Base-by-base conservation (phyloP, 2,329 filamentous ascomycete genomes). In the Aspergillus novofumigatus region DNA sequence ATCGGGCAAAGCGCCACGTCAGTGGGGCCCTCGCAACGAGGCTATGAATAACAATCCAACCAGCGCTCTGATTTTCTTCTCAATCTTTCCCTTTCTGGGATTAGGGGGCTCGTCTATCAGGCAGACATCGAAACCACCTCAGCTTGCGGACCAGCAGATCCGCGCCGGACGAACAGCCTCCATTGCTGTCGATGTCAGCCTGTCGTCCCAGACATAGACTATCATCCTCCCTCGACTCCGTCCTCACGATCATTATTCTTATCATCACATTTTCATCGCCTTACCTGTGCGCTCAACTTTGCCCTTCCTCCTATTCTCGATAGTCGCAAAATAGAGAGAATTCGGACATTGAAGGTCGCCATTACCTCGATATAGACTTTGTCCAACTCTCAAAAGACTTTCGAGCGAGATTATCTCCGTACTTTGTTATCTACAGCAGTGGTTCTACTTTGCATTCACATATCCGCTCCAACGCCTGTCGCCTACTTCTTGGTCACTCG, bases 51-150 rank as follows among this genome's bases (percentile, higher is more conserved):
- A 41, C 42, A 44, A 41, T 23, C 55, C 55, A 57, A 57, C 51
- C 17, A 44, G 14, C 28, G n/a, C 21, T 14, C 48, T 2, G 11
- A 0, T 41, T 14, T 35, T 45, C 29, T 29, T 11, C 41, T 25
- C 45, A 9, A 28, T 28, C 28, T 20, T 61, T 60, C 17, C 70
- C 66, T 45, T 44, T 62, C 62, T 11, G 26, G 59, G 62, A 8
- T 52, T 69, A 68, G 69, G 47, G 57, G 17, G 6, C 51, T 72
- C 65, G 68, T 65, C 70, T 66, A 72, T 72, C 68, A 74, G 72
- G 72, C 72, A 74, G 72, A 74, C 71, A 71, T 68, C 66, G 56
- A 67, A 64, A 57, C 60, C 63, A 68, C 58, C 62, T 68, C 65
- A 68, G 63, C 64, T 55, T 14, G 44, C 44, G 44, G 44, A 8